These are phyloP conservation scores for Alternaria rosae DNA, from an alignment of 2,329 filamentous ascomycete species.

Conservation along the genomic window DNA sequence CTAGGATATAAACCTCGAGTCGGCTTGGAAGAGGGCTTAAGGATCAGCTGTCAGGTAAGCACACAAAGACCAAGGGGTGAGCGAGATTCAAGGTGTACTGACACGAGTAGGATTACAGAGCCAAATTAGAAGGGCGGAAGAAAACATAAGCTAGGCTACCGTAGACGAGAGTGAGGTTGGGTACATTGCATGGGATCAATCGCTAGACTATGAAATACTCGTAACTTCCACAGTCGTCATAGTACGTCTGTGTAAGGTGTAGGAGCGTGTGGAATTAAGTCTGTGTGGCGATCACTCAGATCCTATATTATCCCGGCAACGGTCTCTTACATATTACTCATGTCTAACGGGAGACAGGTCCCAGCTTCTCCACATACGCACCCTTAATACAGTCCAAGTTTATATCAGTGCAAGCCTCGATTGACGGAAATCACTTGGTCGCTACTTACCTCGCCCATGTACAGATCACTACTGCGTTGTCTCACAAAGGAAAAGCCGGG, in stretches of 20 bases:
- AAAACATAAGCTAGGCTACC: background rate
- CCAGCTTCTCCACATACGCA: background rate
- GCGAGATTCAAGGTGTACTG: background rate
- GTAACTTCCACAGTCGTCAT: background rate
- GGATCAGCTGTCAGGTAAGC: constrained; percentile 38
- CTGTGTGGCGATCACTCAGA: background rate
- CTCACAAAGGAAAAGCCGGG: background rate
- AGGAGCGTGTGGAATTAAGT: background rate
- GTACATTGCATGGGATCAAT: background rate
- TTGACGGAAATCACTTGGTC: background rate
- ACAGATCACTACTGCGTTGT: background rate
- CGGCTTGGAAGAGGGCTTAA: constrained; percentile 60
- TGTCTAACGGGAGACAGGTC: background rate
- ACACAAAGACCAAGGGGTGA: background rate
- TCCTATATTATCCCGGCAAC: background rate
- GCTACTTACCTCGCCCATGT: background rate
- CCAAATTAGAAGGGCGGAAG: background rate
- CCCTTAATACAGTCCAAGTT: background rate
- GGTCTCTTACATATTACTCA: background rate
- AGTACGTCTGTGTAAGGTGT: background rate
- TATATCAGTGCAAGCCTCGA: background rate
- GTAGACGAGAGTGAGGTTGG: background rate
- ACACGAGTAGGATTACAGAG: constrained; percentile 5
- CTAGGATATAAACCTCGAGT: constrained; percentile 63
- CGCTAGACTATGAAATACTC: background rate